phyloP scores from a whole-genome alignment of 306 rosid species.

The Pueraria montana region DNA sequence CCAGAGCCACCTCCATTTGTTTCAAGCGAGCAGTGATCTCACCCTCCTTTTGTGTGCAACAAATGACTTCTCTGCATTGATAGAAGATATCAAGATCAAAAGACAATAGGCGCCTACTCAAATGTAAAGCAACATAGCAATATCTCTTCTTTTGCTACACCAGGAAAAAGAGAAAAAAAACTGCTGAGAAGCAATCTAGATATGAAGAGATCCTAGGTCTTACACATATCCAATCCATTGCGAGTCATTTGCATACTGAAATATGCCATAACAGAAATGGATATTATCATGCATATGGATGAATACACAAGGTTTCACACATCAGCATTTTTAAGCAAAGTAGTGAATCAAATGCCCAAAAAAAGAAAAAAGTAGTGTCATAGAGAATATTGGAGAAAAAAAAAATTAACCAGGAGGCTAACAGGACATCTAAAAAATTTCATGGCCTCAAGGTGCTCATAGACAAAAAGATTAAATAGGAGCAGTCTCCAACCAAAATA shows the following conservation, averaged over 20 bases:
- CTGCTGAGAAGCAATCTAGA: slow-evolving; percentile 18
- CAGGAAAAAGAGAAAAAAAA: background rate
- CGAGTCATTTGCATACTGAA: slow-evolving; percentile 17
- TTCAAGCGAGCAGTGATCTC: slow-evolving; percentile 77
- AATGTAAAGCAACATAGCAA: slow-evolving; percentile 21
- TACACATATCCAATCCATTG: slow-evolving; percentile 18
- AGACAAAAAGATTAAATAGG: background rate
- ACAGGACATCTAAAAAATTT: slow-evolving; percentile 27
- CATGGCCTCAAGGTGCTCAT: slow-evolving; percentile 20
- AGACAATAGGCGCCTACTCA: background rate
- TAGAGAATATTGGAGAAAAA: background rate
- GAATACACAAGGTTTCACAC: slow-evolving; percentile 4
- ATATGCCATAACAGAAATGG: slow-evolving; percentile 27
- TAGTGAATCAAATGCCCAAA: slow-evolving; percentile 15
- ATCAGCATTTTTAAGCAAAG: slow-evolving; percentile 24
- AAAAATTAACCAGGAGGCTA: slow-evolving; percentile 32
- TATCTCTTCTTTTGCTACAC: slow-evolving; percentile 3
- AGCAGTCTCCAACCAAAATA: slow-evolving; percentile 15
- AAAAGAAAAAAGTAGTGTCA: background rate
- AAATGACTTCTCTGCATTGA: slow-evolving; percentile 82
- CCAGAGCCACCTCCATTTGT: slow-evolving; percentile 87
- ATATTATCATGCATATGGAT: slow-evolving; percentile 22
- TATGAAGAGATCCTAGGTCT: slow-evolving; percentile 31
- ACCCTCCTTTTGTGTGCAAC: slow-evolving; percentile 72
- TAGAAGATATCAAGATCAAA: slow-evolving; percentile 46